Evolutionary conservation across 805 yeast genomes (phyloP), one percentile per base, ranked within the genome.

Genomic region (Wickerhamomyces tratensis): DNA sequence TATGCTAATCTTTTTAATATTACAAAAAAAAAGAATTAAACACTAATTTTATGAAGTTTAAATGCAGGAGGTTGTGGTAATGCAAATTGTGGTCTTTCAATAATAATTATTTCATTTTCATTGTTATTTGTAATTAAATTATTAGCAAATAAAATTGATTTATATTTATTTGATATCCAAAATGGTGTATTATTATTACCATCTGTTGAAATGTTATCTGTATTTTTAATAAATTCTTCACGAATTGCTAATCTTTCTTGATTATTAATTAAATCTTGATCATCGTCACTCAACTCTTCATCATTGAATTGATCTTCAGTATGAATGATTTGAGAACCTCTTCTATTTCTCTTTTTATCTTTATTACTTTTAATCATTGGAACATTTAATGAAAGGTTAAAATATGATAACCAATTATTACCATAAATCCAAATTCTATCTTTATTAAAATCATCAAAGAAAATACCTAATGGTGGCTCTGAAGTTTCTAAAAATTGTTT

Each of bases 371-470:
- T 58, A 34, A 48, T 59, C 41, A 71, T 60, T 12, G 86, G 82
- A 41, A 79, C 59, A 53, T 82, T 76, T 41, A 69, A 57, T 8
- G 71, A 59, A 49, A 85, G 62, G 59, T 91, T 91, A 40, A 91
- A 72, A 58, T 74, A 84, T 5, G 82, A 74, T 13, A 89, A 50
- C 95, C 96, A 91, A 41, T 75, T 75, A 20, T 84, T 71, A 2
- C 96, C 95, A 76, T 86, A 88, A n/a, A 87, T 62, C 96, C 96
- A 91, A 13, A 83, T 64, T 43, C 76, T 69, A 33, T 64, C 53
- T 2, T 62, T 49, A 33, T 63, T 61, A 5, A 58, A 54, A 9
- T 58, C 59, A 41, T 77, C 78, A 13, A 59, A 55, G 55, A 84
- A 86, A 11, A 85, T 60, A 13, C 95, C 96, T 45, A 76, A 71